Evolutionary conservation across 2,329 filamentous ascomycete genomes (phyloP), one percentile per base, ranked within the genome.

Genomic region (Apiospora hydei): DNA sequence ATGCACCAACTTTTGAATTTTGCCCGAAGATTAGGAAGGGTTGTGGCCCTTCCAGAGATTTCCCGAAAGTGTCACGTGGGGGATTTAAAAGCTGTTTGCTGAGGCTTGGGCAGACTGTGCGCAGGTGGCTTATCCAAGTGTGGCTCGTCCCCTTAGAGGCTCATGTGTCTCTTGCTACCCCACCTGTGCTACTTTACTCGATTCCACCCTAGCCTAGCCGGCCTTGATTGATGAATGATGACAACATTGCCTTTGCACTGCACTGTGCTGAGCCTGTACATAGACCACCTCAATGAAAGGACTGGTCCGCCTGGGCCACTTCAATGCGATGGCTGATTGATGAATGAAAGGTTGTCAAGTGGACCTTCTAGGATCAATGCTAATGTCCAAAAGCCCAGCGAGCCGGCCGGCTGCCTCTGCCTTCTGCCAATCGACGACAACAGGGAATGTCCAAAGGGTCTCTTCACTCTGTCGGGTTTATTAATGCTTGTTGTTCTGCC

Each of bases 1-100:
- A 51, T 41, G 46, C 38, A 53, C 47, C 46, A 51, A 21, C 51
- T 43, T 43, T 69, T 47, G 47, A 61, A 77, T 78, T 80, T 80
- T 77, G 75, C 76, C 68, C n/a, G 68, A 57, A 43, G 68, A 51
- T 30, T 68, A 68, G 44, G 41, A 46, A 46, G 68, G 47, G 47
- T 47, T 69, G 68, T 51, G 49, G 68, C 68, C 68, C 68, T 69
- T 69, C 68, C 68, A 69, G 34, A 69, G 68, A 69, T 69, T 69
- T 69, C 46, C 68, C 68, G 68, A 57, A 11, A 13, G 44, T 24
- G 47, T 69, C 68, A 69, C 68, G 68, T 69, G 68, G n/a, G 18
- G 14, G 30, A 11, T 38, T 41, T 64, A 14, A 10, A n/a, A 41
- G n/a, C 64, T 24, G 64, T 47, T 47, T 47, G 41, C 3, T 68